Percentiles rank a stretch among this genome's conserved stretches.
Conservation (phyloP, 1,139 yeast species). For the Petasospora fabianii region DNA sequence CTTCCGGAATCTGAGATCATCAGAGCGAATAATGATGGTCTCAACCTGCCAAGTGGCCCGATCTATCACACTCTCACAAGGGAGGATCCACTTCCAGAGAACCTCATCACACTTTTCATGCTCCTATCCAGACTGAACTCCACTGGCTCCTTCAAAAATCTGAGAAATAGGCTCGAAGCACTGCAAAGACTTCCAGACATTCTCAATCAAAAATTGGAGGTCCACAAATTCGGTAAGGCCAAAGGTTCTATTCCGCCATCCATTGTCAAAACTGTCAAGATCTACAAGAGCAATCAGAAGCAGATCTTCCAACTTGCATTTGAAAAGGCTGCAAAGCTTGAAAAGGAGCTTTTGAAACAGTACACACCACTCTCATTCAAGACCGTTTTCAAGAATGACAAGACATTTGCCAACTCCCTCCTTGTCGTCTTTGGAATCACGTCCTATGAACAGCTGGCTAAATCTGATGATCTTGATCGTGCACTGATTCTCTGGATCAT, state of each 20-base stretch:
- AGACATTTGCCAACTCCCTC: slow-evolving; percentile 51
- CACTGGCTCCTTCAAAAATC: too few species aligned
- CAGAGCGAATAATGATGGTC: slow-evolving; percentile 36
- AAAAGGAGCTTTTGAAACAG: slow-evolving; percentile 45
- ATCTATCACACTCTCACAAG: slow-evolving; percentile 32
- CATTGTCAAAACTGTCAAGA: slow-evolving; percentile 32
- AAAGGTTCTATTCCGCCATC: slow-evolving; percentile 14
- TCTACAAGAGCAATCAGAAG: slow-evolving; percentile 44
- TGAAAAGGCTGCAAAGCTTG: slow-evolving; percentile 46
- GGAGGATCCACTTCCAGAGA: slow-evolving; percentile 39
- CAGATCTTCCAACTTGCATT: slow-evolving; percentile 42
- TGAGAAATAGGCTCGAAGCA: slow-evolving; percentile 59
- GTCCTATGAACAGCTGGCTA: slow-evolving; percentile 48
- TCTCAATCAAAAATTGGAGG: slow-evolving; percentile 42
- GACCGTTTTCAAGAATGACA: slow-evolving; percentile 52
- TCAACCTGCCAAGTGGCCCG: slow-evolving; percentile 42
- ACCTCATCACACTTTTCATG: slow-evolving; percentile 49
- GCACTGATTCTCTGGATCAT: slow-evolving; percentile 61
- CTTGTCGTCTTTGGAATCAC: slow-evolving; percentile 54
- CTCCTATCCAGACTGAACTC: too few species aligned
- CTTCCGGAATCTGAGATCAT: slow-evolving; percentile 35
- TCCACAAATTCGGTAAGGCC: slow-evolving; percentile 28
- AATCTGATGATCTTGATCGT: slow-evolving; percentile 50
- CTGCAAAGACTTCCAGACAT: slow-evolving; percentile 53
- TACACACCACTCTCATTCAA: slow-evolving; percentile 52